Evolutionary conservation across 78 protist genomes (phyloP), one percentile per base, ranked within the genome.

Genomic region (Protostelium mycophagum): DNA sequence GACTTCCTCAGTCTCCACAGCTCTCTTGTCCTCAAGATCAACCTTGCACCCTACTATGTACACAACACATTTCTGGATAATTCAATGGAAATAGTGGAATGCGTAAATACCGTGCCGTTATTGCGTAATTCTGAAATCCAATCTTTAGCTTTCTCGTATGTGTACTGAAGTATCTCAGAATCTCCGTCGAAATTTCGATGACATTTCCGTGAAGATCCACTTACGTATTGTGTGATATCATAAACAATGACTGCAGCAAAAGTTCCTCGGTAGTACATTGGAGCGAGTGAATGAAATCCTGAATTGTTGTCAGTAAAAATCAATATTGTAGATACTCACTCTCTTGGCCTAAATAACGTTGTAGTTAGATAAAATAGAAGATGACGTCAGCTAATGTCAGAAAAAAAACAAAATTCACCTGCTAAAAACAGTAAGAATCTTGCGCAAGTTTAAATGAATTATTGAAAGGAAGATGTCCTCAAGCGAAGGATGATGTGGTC

Each of bases 241-340:
- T 97, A 98, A 35, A 98, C 99, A 0, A 98, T 97, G 35, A 98
- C 92, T 34, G 99, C 99, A 35, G 98, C 98, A 34, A 96, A 97
- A 0, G 98, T 98, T 25, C 99, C 98, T 31, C 99, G 96, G 90
- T 98, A 97, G 88, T 98, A 98, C 99, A 98, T 98, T 35, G 99
- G 99, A 16, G 99, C 99, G 16, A 98, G 90, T 5, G 94, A 86
- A 88, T 97, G 98, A 90, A 97, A 98, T 37, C 96, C 73, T 51
- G n/a, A 51, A 51, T 51, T 51, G 31, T 51, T 16, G 73, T 51
- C 73, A 51, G 73, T 16, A 51, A 51, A 5, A 16, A 51, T 25
- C 73, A 51, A 51, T 16, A 51, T 51, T 16, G 16, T 5, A 51
- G 5, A n/a, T 5, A 51, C 73, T 51, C 73, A 51, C 73, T 51